A percentile compares a stretch with the other conserved stretches of the same genome.
Conservation (phyloP, 139 green algal species). For the Chlamydomonas schloesseri region DNA sequence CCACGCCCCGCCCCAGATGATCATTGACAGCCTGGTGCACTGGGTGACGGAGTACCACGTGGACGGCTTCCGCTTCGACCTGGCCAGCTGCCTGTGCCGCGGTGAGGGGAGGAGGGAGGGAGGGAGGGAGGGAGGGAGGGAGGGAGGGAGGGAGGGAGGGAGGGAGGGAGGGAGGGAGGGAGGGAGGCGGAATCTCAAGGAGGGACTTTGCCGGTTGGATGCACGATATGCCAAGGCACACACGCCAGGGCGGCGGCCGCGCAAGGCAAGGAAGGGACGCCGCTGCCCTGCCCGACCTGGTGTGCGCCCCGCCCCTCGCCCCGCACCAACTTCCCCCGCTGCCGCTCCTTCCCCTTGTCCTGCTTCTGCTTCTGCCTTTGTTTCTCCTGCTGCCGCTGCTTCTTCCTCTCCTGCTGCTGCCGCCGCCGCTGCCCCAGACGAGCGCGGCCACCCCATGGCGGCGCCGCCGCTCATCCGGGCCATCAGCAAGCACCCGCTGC, state of each 20-base stretch:
- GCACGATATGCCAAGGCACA: no score
- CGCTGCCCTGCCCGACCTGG: no score
- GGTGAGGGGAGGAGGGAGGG: constrained; percentile 51
- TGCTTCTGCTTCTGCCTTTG: no score
- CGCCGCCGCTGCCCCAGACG: no score
- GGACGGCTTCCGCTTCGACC: constrained; percentile 97
- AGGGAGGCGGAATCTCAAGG: background rate
- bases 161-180: background rate
- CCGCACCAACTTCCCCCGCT: no score
- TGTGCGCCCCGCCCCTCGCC: no score
- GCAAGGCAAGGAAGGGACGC: no score
- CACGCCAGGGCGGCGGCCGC: no score
- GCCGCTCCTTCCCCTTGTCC: no score
- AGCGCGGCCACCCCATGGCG: constrained; percentile 78
- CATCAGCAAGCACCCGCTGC: constrained; percentile 86
- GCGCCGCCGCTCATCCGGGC: constrained; percentile 88
- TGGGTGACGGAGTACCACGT: constrained; percentile 92
- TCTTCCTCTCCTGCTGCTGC: no score
- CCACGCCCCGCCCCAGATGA: constrained; percentile 71
- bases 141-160: background rate
- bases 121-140: background rate
- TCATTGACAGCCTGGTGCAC: constrained; percentile 85
- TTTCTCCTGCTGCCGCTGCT: no score
- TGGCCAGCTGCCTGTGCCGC: constrained; percentile 91
- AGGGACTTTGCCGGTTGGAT: no score